Base-by-base conservation (phyloP, 2,329 filamentous ascomycete genomes). In the Pseudogymnoascus sp. region DNA sequence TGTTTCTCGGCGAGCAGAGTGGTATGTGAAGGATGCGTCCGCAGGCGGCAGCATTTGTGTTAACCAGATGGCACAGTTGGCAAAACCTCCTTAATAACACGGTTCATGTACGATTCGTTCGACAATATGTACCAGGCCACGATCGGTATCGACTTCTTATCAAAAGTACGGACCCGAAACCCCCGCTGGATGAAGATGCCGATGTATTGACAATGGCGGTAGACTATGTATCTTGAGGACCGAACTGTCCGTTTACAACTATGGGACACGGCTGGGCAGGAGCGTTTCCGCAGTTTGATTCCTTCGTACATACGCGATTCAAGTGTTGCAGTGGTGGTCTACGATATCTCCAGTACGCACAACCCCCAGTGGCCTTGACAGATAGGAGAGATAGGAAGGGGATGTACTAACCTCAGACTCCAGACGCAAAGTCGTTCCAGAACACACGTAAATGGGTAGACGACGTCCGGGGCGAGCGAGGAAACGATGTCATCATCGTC, bases 81-180 rank as follows among this genome's bases (percentile, higher is more conserved):
- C 75, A 99, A 99, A 82, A 99, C 95, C 33, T 99, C 95, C 66
- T 81, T 99, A 72, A 99, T 99, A 76, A 99, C 95, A 69, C 88
- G 95, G 68, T 99, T 99, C 83, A 99, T 99, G 95, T 99, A 99
- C 83, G 95, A 99, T 79, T 97, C 95, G 59, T 99, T 99, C 82
- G 95, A 99, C 82, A 97, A 96, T 80, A 97, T 93, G 83, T 99
- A 99, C 80, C 95, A 99, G 79, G 95, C 95, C 64, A 99, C 95
- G 40, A 97, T 99, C 74, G 95, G 95, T 74, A 99, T 99, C 80
- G 95, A 99, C 79, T 99, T 99, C 75, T 86, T 99, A 70, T 97
- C 93, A 73, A 99, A 99, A 88, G 91, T 90, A 82, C 75, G 77
- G 56, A 64, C 56, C 35, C 40, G 21, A 40, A 53, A n/a, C 40